Percentiles rank a stretch among this genome's conserved stretches.
phyloP scores from a whole-genome alignment of 345 rosid genomes.

The Pistacia vera region DNA sequence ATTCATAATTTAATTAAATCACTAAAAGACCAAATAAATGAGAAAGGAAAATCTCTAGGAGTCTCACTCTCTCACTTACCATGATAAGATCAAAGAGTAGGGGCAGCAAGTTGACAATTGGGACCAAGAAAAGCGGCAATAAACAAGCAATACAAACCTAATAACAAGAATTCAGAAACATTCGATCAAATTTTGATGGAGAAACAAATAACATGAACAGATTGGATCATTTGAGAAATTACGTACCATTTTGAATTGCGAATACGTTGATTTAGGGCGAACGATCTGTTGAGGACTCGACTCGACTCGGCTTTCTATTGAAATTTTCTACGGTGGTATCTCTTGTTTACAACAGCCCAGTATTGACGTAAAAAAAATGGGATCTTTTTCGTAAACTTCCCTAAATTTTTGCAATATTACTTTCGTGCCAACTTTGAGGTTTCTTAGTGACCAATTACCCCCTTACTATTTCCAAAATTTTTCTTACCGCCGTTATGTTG shows the following conservation, averaged over 20 bases:
- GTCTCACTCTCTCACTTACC: constrained; percentile 37
- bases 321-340: too few relatives aligned
- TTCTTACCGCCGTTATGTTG: too few relatives aligned
- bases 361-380: background rate
- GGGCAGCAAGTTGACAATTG: constrained; percentile 83
- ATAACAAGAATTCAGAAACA: background rate
- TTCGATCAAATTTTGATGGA: background rate
- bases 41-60: background rate
- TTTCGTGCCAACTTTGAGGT: too few relatives aligned
- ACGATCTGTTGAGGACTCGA: background rate
- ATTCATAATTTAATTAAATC: background rate
- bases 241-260: constrained; percentile 18
- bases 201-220: background rate
- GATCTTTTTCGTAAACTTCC: too few relatives aligned
- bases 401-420: too few relatives aligned
- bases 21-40: background rate
- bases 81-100: constrained; percentile 59
- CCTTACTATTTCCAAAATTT: too few relatives aligned
- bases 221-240: background rate
- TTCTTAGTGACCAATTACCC: too few relatives aligned
- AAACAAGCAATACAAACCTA: constrained; percentile 91
- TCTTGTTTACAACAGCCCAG: background rate
- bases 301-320: background rate
- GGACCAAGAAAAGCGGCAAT: constrained; percentile 88
- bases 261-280: background rate